Evolutionary conservation across 2,329 filamentous ascomycete species (phyloP).

Genomic region (Fusarium continuum): DNA sequence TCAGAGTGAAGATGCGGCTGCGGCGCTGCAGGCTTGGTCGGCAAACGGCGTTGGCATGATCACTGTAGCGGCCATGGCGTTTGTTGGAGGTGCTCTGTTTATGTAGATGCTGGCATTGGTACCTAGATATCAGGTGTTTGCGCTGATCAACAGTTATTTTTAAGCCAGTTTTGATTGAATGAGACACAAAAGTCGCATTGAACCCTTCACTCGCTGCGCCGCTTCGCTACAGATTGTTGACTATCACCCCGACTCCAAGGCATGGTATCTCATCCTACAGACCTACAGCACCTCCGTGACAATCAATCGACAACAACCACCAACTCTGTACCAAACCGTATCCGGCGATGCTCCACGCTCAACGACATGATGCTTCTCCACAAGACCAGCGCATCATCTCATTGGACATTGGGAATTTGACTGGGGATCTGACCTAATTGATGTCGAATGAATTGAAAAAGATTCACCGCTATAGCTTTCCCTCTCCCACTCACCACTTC

Average conservation of each 20-base stretch:
- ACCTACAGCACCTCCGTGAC: no score
- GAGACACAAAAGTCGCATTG: background rate
- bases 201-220: slow-evolving; percentile 3
- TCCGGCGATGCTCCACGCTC: slow-evolving; percentile 31
- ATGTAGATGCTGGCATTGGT: slow-evolving; percentile 32
- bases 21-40: slow-evolving; percentile 39
- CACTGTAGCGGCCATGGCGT: slow-evolving; percentile 42
- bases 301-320: background rate
- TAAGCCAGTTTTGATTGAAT: background rate
- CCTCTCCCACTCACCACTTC: slow-evolving; percentile 5
- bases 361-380: slow-evolving; percentile 26
- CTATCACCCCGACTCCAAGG: background rate
- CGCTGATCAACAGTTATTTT: slow-evolving; percentile 4
- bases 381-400: slow-evolving; percentile 5
- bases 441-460: background rate
- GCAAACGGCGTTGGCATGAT: slow-evolving; percentile 35
- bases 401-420: slow-evolving; percentile 22
- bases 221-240: background rate
- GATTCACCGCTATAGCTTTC: slow-evolving; percentile 28
- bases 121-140: no score
- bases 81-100: slow-evolving; percentile 45
- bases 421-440: slow-evolving; percentile 15
- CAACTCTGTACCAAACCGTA: slow-evolving; percentile 26
- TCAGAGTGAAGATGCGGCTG: slow-evolving; percentile 37
- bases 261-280: slow-evolving; percentile 6